Evolutionary conservation across 768 basidiomycete species (phyloP), one percentile per base, ranked within the genome.

Genomic region (Lactifluus hygrophoroides): DNA sequence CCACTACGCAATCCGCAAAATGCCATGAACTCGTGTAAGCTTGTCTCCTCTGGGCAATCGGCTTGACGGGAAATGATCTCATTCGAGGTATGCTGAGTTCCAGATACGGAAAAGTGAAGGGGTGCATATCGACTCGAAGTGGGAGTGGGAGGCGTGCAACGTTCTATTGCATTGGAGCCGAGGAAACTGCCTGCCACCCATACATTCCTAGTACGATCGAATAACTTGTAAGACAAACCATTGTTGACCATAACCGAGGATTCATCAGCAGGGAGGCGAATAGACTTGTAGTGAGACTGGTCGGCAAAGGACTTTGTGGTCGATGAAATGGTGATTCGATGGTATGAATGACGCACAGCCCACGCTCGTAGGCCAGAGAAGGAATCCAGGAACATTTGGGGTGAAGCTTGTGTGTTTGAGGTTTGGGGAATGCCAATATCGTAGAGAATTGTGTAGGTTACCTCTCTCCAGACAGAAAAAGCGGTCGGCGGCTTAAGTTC

Each of bases 1-100:
- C 80, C 81, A 40, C 74, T 72, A 8, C 81, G 76, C 37, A 82
- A 59, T 48, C 70, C 67, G 13, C 71, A 74, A 48, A 80, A 81
- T 0, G 76, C 70, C 14, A 74, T 68, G 30, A 69, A 76, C 57
- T 81, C 80, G 30, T 81, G 77, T 1, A 78, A 57, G 8, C 42
- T 43, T 9, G 23, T 8, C 42, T 43, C 42, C 10, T 23, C 16
- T 11, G 42, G 42, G 19, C 42, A 43, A 11, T 63, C 70, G 19
- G 81, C 66, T 7, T 48, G 47, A 48, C 17, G 4, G 5, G 47
- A 8, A 7, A 48, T 48, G 30, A 48, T 19, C 2, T 34, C 47
- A 21, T 48, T 48, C 11, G 47, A 21, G 0, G 47, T 48, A 8
- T 48, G 47, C 4, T 48, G 28, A 11, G 30, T 48, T 10, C 32